phyloP scores from a whole-genome alignment of 2,329 filamentous ascomycete species.

The Endoconidiophora laricicola region DNA sequence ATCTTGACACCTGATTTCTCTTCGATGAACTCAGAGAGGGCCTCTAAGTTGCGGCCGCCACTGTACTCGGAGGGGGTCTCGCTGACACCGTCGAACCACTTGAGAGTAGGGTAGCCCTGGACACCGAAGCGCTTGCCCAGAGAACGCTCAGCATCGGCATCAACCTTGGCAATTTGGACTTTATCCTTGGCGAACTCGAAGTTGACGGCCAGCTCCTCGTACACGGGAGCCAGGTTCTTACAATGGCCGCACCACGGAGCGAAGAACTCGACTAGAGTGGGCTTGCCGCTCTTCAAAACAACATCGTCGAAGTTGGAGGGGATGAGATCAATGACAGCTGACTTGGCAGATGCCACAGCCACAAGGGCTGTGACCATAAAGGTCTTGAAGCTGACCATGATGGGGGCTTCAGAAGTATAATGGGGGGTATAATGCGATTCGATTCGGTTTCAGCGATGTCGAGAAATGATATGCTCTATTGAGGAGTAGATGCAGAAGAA shows the following conservation, averaged over 20 bases:
- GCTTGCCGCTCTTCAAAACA: conserved; percentile 81
- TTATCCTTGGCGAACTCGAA: conserved; percentile 57
- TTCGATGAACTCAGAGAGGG: conserved; percentile 59
- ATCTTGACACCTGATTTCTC: conserved; percentile 77
- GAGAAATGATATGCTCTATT: not conserved
- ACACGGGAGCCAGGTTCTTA: conserved; percentile 90
- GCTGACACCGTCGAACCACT: conserved; percentile 95
- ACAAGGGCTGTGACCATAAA: conserved; percentile 40
- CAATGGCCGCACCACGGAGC: conserved; percentile 98
- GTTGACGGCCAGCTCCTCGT: conserved; percentile 67
- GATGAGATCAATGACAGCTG: conserved; percentile 76
- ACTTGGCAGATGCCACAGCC: conserved; percentile 46
- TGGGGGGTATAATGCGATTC: not conserved
- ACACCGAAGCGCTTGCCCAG: conserved; percentile 77
- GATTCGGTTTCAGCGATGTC: not conserved
- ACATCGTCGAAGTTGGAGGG: conserved; percentile 84
- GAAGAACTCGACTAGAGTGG: conserved; percentile 94
- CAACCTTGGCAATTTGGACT: conserved; percentile 86
- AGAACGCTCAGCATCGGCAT: conserved; percentile 74
- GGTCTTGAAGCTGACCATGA: conserved; percentile 43
- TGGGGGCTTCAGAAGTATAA: conserved; percentile 11
- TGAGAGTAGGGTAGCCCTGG: conserved; percentile 90
- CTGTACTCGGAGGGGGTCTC: conserved; percentile 72
- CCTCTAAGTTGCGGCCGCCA: conserved; percentile 74
- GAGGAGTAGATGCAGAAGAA: not conserved